These are phyloP conservation scores for Chaetomium cochliodes DNA, from an alignment of 495 filamentous ascomycete genomes.

Conservation along the genomic window DNA sequence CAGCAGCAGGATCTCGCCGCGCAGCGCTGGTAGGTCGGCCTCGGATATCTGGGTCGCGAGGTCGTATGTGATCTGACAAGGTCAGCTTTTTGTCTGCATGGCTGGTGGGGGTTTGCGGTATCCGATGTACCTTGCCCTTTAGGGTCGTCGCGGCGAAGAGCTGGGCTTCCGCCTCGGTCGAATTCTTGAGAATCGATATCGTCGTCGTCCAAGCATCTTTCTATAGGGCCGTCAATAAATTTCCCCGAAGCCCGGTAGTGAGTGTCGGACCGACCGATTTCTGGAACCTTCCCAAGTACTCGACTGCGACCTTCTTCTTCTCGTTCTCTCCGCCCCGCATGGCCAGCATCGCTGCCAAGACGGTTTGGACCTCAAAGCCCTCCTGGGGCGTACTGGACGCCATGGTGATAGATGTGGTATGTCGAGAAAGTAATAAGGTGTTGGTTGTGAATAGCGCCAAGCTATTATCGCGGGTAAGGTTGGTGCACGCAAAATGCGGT, in stretches of 20 bases:
- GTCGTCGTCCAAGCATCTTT: slow-evolving; percentile 87
- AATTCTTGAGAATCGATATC: slow-evolving; percentile 76
- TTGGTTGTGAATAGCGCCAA: slow-evolving; percentile 7
- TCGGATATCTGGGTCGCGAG: slow-evolving; percentile 68
- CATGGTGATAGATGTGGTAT: slow-evolving; percentile 50
- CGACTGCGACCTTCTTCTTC: slow-evolving; percentile 85
- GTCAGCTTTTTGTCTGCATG: slow-evolving; percentile 27
- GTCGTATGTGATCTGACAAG: slow-evolving; percentile 50
- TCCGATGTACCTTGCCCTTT: slow-evolving; percentile 81
- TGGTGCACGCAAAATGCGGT: no score
- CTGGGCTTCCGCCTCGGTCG: slow-evolving; percentile 75
- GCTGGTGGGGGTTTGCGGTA: not conserved
- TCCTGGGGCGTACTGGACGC: slow-evolving; percentile 63
- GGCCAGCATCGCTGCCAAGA: slow-evolving; percentile 82
- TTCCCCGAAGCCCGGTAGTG: not conserved
- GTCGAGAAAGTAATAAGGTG: not conserved
- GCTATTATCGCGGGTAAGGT: no score
- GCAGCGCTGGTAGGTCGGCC: slow-evolving; percentile 67
- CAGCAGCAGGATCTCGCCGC: slow-evolving; percentile 76
- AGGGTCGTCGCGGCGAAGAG: slow-evolving; percentile 95
- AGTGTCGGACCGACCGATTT: slow-evolving; percentile 73
- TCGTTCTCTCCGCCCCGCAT: slow-evolving; percentile 83
- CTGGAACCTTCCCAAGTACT: slow-evolving; percentile 93
- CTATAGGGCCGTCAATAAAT: slow-evolving; percentile 42
- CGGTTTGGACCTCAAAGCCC: slow-evolving; percentile 68